Base-by-base conservation (phyloP, 2,329 filamentous ascomycete genomes). In the Microascus cirrosus region DNA sequence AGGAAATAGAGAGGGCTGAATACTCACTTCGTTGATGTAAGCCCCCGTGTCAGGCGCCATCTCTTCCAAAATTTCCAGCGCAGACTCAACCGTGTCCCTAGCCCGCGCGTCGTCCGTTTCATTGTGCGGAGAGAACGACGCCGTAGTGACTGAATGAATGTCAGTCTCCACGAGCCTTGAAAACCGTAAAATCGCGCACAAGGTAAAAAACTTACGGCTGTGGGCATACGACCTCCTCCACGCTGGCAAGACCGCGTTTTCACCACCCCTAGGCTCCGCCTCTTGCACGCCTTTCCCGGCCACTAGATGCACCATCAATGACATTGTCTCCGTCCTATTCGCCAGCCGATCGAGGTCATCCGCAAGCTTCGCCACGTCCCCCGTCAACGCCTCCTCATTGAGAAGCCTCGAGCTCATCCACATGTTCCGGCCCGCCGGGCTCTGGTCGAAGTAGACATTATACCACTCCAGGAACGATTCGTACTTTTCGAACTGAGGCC, bases 171-270 rank as follows among this genome's bases (percentile, higher is more conserved):
- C 28, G 28, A 32, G 28, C 28, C 28, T 8, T 45, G 3, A 15
- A 18, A 45, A 45, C 4, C 39, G 15, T n/a, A n/a, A 15, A 18
- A n/a, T 18, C 13, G 39, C 39, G 6, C 6, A n/a, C 13, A 3
- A 18, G 13, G n/a, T 2, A 18, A 45, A 2, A 15, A 53, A 70
- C 73, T 65, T 65, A 76, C 77, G 61, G 0, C 68, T 61, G 55
- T 77, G 75, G 2, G 74, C 65, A 20, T 73, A 71, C 0, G 75
- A 69, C 13, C 62, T 73, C 18, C 80, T 70, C 78, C 79, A 84
- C 0, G 77, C 76, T 0, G 79, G 78, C 42, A 75, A 74, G 2
- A 79, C 71, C 0, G 77, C 68, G 34, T 77, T 75, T 50, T 73
- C 67, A 0, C 75, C 76, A 0, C 77, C 77, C 20, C 72, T 65